Evolutionary conservation across 495 filamentous ascomycete genomes (phyloP), one percentile per base, ranked within the genome.

Genomic region (Penicillium samsonianum): DNA sequence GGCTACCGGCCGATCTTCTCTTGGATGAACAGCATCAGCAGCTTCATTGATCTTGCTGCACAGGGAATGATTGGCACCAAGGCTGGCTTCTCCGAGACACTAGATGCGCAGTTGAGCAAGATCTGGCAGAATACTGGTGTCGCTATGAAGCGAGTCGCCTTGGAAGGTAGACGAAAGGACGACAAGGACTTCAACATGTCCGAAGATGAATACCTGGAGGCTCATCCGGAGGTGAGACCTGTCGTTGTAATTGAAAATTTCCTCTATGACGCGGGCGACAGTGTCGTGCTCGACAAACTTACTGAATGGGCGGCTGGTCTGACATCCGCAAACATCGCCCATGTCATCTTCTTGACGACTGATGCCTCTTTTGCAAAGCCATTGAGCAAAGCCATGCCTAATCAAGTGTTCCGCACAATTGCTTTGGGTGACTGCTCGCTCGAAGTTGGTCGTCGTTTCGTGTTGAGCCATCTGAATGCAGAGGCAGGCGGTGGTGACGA

Each of bases 161-260:
- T 98, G 6, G 79, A 85, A 38, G 75, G 73, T 17, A 83, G 89
- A 28, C 77, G 79, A 7, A 93, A 90, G 70, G 70, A 80, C 3
- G 89, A 90, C 63, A 86, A 87, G 53, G 91, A 96, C 64, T 74
- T 77, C n/a, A 73, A 80, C 41, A 72, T 96, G 8, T 80, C 81
- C 11, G 89, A 92, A 16, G 93, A 96, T 53, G 90, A 96, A 40
- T 98, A 92, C 59, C 82, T 98, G 1, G 91, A 96, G 66, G 87
- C 89, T 1, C 92, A 98, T 65, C 91, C 94, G 0, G 92, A 97
- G 67, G 80, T 75, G 38, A 73, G 92, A 12, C 87, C 94, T 0
- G 88, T 97, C 1, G 85, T 98, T 5, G 87, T 98, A 9, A 89
- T 98, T 54, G 92, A 98, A 68, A 97, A 96, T 64, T 98, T 96